Percentiles rank a stretch among this genome's conserved stretches.
Evolutionary conservation across 306 rosid genomes (phyloP).

Genomic region (Vicia sativa): DNA sequence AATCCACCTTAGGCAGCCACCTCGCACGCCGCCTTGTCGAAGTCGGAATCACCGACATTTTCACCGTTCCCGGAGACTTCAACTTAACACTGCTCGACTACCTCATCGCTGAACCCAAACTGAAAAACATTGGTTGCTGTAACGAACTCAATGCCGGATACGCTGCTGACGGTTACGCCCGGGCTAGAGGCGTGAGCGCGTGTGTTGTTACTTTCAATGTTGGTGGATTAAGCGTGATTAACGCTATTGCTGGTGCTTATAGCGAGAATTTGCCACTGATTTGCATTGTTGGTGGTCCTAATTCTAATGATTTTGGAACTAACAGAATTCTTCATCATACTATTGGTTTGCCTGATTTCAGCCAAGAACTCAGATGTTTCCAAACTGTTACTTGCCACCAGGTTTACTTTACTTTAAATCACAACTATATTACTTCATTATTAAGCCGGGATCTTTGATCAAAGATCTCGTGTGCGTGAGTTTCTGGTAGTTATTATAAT

Average conservation of each 20-base stretch:
- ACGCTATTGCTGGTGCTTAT: constrained; percentile 63
- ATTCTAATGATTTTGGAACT: constrained; percentile 59
- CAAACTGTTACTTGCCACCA: constrained; percentile 64
- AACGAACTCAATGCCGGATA: constrained; percentile 73
- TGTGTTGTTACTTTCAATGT: constrained; percentile 64
- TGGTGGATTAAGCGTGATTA: constrained; percentile 58
- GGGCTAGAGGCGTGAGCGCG: constrained; percentile 59
- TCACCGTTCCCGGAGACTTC: constrained; percentile 66
- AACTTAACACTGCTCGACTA: constrained; percentile 65
- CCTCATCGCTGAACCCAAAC: constrained; percentile 54
- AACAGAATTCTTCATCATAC: constrained; percentile 60
- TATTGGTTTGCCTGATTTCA: constrained; percentile 57
- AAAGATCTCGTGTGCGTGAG: too few species aligned
- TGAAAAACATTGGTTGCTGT: constrained; percentile 55
- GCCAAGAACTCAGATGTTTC: constrained; percentile 63
- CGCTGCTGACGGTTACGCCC: constrained; percentile 69
- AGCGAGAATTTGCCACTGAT: constrained; percentile 67
- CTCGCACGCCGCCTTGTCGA: constrained; percentile 54
- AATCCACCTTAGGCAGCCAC: constrained; percentile 60
- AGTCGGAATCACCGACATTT: constrained; percentile 56
- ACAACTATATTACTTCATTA: background rate
- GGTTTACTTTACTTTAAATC: constrained; percentile 17
- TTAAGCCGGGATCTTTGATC: too few species aligned
- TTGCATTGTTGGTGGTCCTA: constrained; percentile 64
- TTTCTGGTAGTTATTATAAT: too few species aligned